Percentiles rank a stretch among this genome's conserved stretches.
These are phyloP conservation scores for Penicillium chermesinum DNA, from an alignment of 495 filamentous ascomycete genomes.

Conservation along the genomic window DNA sequence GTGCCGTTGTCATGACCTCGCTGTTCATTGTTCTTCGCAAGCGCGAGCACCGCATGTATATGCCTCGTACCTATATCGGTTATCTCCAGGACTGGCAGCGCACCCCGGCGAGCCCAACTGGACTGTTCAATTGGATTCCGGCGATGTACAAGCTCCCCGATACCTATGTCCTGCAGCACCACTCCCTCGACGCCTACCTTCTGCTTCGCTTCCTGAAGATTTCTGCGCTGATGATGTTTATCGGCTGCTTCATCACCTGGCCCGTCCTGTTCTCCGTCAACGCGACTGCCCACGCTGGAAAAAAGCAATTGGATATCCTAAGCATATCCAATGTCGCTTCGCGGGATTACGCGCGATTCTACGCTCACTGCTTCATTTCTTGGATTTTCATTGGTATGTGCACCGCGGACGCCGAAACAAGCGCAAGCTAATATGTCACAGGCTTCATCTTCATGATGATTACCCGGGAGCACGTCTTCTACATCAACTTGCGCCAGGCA, in stretches of 20 bases:
- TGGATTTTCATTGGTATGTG: slow-evolving; percentile 70
- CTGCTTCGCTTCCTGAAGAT: slow-evolving; percentile 82
- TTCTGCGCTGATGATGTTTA: slow-evolving; percentile 64
- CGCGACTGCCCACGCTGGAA: slow-evolving; percentile 58
- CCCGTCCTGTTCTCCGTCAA: slow-evolving; percentile 85
- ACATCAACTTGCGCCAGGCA: slow-evolving; percentile 92
- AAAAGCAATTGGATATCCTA: slow-evolving; percentile 71
- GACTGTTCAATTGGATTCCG: slow-evolving; percentile 69
- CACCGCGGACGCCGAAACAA: no score
- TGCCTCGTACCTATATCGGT: slow-evolving; percentile 82
- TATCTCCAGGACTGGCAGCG: slow-evolving; percentile 63
- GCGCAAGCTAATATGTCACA: slow-evolving; percentile 13
- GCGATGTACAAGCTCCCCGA: slow-evolving; percentile 77
- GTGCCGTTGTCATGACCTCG: slow-evolving; percentile 55
- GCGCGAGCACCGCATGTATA: slow-evolving; percentile 71
- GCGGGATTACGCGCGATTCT: slow-evolving; percentile 56
- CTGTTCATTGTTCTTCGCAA: slow-evolving; percentile 75
- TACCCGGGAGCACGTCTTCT: slow-evolving; percentile 87
- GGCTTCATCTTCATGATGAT: slow-evolving; percentile 84
- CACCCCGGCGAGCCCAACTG: slow-evolving; percentile 61
- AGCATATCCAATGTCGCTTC: slow-evolving; percentile 65
- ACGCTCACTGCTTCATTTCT: slow-evolving; percentile 67
- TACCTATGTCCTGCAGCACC: slow-evolving; percentile 78
- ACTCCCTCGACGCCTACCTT: slow-evolving; percentile 85
- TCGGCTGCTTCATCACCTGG: slow-evolving; percentile 77